Base-by-base conservation (phyloP, 2,329 filamentous ascomycete species). In the Drechmeria coniospora region DNA sequence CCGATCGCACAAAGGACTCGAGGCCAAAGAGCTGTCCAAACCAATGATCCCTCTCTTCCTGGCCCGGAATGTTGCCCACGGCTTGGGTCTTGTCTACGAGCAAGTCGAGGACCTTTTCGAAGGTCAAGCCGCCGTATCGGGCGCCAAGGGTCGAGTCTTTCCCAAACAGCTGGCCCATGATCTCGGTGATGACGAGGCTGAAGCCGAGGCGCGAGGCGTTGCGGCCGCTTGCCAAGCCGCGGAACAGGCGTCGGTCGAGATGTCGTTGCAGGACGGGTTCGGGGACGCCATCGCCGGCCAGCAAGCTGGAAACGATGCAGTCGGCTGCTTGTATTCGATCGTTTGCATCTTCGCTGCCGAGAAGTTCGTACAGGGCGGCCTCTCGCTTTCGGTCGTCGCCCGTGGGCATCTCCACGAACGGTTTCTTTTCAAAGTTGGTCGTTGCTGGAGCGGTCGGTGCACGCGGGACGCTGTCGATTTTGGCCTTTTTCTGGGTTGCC, bases 191-290 rank as follows among this genome's bases (percentile, higher is more conserved):
- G 0, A 87, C 87, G 30, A 94, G 65, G 29, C 83, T 92, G 50
- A 92, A 94, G 4, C 90, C 90, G 27, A 90, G 59, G 15, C 90
- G 69, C 12, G 87, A 83, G 9, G 81, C 82, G 56, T 93, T 93
- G 32, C 83, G 75, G 30, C 83, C 78, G 49, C 84, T 94, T 35
- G 86, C 84, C 12, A 95, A 71, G 22, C 90, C 90, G 30, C 81
- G 74, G 49, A 94, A 82, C 21, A 98, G 61, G 15, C 79, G 67
- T 45, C 69, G 68, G 36, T 72, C 67, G 17, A 77, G 54, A 40
- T 77, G 72, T 32, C 68, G 57, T 38, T 62, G 50, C 10, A 77
- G 54, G 3, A 68, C 63, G 1, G 54, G 40, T 44, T 75, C 68
- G 3, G 59, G 36, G 4, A 63, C 64, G 18, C 56, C 54, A 13